Evolutionary conservation across 768 basidiomycete genomes (phyloP).

Genomic region (Mycena filopes): DNA sequence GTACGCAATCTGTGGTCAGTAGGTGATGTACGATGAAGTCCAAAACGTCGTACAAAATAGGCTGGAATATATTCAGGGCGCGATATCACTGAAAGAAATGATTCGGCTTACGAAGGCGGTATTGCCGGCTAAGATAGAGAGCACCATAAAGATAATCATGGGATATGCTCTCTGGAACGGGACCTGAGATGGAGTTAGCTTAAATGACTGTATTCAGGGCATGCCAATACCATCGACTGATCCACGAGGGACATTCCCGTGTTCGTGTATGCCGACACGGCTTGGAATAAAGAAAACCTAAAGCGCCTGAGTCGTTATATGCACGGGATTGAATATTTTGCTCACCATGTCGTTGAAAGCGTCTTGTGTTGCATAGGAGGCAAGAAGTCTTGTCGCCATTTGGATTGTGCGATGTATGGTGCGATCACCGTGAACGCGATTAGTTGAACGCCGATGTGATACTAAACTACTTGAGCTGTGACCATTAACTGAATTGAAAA

Average conservation of each 20-base stretch:
- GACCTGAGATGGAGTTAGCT: slow-evolving; percentile 41
- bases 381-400: slow-evolving; percentile 70
- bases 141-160: slow-evolving; percentile 76
- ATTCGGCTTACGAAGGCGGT: slow-evolving; percentile 85
- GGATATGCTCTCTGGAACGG: slow-evolving; percentile 90
- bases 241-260: slow-evolving; percentile 90
- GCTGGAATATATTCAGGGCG: slow-evolving; percentile 56
- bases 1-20: not conserved
- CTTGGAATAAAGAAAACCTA: slow-evolving; percentile 89
- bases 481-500: slow-evolving; percentile 2
- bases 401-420: slow-evolving; percentile 75
- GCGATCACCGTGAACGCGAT: slow-evolving; percentile 78
- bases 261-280: slow-evolving; percentile 89
- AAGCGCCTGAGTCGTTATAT: not conserved
- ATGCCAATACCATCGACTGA: slow-evolving; percentile 69
- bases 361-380: slow-evolving; percentile 66
- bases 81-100: slow-evolving; percentile 2
- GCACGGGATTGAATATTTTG: not conserved
- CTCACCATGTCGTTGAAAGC: slow-evolving; percentile 73
- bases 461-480: slow-evolving; percentile 56
- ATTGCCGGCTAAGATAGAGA: slow-evolving; percentile 91
- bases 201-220: not conserved
- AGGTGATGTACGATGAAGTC: not conserved
- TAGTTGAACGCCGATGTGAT: slow-evolving; percentile 79
- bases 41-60: slow-evolving; percentile 75